phyloP scores from a whole-genome alignment of 805 yeast genomes.

The Candida caryicola region DNA sequence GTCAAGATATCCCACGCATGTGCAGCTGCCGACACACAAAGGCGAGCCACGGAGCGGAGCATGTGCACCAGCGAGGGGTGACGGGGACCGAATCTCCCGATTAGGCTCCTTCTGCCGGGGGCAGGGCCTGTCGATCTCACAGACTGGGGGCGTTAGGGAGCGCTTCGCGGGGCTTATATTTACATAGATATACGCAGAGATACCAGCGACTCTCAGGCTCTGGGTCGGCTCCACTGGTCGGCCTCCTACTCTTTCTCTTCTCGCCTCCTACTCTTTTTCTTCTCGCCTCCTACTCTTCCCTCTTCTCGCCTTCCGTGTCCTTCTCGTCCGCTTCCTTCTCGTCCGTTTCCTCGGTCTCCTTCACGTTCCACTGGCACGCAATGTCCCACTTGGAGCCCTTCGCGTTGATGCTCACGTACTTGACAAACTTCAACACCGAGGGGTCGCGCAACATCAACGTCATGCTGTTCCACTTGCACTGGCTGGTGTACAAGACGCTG shows the following conservation, averaged over 20 bases:
- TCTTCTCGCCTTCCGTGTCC: not conserved
- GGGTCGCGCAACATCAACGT: constrained; percentile 79
- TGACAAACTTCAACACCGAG: constrained; percentile 84
- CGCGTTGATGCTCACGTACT: constrained; percentile 85
- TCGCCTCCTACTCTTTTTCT: not conserved
- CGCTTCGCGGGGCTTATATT: too few relatives aligned
- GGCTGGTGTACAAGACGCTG: constrained; percentile 73
- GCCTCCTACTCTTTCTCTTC: not conserved
- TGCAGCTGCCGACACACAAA: too few relatives aligned
- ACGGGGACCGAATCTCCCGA: too few relatives aligned
- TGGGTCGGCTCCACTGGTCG: too few relatives aligned
- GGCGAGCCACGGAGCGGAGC: too few relatives aligned
- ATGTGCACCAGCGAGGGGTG: too few relatives aligned
- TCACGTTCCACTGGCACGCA: constrained; percentile 73
- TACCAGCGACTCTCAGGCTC: too few relatives aligned
- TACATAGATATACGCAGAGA: too few relatives aligned
- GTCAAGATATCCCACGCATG: too few relatives aligned
- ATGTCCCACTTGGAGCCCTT: constrained; percentile 94
- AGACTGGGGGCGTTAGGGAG: too few relatives aligned
- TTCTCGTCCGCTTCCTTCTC: constrained; percentile 25
- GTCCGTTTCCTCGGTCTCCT: constrained; percentile 43
- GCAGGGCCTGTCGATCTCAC: too few relatives aligned
- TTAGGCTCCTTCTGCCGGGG: too few relatives aligned
- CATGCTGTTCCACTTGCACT: constrained; percentile 81
- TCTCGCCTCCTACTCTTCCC: not conserved